phyloP scores from a whole-genome alignment of 106 monocot genomes.

The Acanthochlamys bracteata region DNA sequence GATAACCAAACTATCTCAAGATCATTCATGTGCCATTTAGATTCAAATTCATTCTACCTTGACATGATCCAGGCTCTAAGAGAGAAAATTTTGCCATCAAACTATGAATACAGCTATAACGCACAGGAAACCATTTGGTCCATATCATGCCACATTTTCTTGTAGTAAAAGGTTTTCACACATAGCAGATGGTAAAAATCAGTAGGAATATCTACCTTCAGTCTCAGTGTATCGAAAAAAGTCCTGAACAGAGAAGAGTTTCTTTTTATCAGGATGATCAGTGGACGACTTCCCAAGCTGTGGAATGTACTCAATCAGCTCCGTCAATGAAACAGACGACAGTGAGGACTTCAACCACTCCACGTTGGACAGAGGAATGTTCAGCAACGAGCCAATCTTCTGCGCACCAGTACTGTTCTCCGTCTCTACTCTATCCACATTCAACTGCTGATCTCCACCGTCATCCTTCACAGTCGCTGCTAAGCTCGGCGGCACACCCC shows the following conservation, averaged over 20 bases:
- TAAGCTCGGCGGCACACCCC: not conserved
- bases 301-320: conserved; percentile 51
- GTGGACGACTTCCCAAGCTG: conserved; percentile 36
- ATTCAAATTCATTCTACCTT: too few species aligned
- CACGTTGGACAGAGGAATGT: conserved; percentile 70
- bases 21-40: too few species aligned
- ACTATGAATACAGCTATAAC: too few species aligned
- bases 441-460: not conserved
- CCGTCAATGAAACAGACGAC: conserved; percentile 43
- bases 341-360: conserved; percentile 55
- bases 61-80: too few species aligned
- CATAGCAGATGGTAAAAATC: too few species aligned
- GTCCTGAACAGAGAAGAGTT: conserved; percentile 72
- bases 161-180: too few species aligned
- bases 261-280: conserved; percentile 75
- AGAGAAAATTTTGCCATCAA: too few species aligned
- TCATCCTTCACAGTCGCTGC: not conserved
- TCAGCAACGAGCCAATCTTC: conserved; percentile 32
- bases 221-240: conserved; percentile 61
- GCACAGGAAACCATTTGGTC: too few species aligned
- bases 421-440: not conserved
- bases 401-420: not conserved
- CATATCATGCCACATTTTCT: too few species aligned
- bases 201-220: conserved; percentile 37
- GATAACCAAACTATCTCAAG: too few species aligned